Evolutionary conservation across 257 asterid species (phyloP), one percentile per base, ranked within the genome.

Genomic region (Ophiorrhiza pumila): DNA sequence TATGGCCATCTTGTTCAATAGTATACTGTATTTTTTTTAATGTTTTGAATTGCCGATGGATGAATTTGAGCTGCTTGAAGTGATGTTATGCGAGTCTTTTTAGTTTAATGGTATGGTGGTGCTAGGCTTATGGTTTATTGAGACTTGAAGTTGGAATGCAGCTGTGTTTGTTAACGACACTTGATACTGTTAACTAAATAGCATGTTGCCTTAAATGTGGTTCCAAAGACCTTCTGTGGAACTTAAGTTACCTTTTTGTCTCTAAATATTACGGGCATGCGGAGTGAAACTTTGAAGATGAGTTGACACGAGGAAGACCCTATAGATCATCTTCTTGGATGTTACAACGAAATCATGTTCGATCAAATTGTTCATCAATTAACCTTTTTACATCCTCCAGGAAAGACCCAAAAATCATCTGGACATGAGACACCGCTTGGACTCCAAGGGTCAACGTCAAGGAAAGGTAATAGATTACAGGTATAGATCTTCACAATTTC

Each of bases 381-480:
- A 78, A 23, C 71, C 23, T 63, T 37, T 64, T 41, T 77, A 42
- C 69, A 45, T 66, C 55, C 27, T 31, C 46, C 81, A 94, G 99
- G 99, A 94, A 85, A 90, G 86, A 80, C 97, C 99, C 52, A 88
- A 96, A 86, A 91, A 94, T 77, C 99, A 94, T 88, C 66, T 94
- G 86, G 99, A 94, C 76, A 85, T 94, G 97, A 85, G 99, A 77
- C 90, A 91, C 76, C 96, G 97, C 55, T 82, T 94, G 92, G 96
- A 94, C 78, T 90, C 97, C 70, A 90, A 88, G 84, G 99, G 99
- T 80, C 99, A 91, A 87, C 97, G 99, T 72, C 80, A 94, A 82
- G 99, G 97, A 82, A 94, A 91, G 83, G 86, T 94, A 65, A 94
- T 94, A 67, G 97, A 94, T 85, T 94, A 94, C 93, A 86, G 97